A percentile compares a stretch with the other conserved stretches of the same genome.
Evolutionary conservation across 2,329 filamentous ascomycete genomes (phyloP).

Genomic region (Aspergillus viridinutans): DNA sequence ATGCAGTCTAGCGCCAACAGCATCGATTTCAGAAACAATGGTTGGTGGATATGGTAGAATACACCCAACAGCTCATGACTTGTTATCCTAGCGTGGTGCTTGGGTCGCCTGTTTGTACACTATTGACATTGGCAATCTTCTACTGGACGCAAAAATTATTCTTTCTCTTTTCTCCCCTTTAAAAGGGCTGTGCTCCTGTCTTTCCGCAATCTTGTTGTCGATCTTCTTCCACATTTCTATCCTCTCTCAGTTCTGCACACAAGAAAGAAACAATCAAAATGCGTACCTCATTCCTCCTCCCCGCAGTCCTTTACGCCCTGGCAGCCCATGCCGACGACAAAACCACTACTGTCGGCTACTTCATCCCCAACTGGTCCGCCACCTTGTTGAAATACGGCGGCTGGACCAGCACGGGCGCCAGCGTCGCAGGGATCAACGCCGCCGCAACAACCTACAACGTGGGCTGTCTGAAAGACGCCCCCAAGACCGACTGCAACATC

Average conservation of each 20-base stretch:
- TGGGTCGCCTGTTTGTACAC: background rate
- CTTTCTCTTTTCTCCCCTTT: background rate
- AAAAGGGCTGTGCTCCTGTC: background rate
- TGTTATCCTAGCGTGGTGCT: background rate
- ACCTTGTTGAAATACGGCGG: conserved; percentile 1
- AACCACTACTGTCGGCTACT: conserved; percentile 12
- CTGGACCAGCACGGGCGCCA: conserved; percentile 19
- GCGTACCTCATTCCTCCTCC: background rate
- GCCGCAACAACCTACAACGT: conserved; percentile 21
- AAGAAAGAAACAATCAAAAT: background rate
- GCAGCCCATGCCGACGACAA: background rate
- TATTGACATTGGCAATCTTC: background rate
- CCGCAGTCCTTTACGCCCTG: background rate
- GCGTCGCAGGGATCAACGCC: conserved; percentile 18
- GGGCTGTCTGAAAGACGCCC: conserved; percentile 16
- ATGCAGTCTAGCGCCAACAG: background rate
- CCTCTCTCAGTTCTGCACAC: background rate
- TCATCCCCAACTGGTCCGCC: conserved; percentile 6
- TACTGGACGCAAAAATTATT: background rate
- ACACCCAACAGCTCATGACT: background rate
- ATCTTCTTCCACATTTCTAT: background rate
- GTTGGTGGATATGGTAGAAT: background rate
- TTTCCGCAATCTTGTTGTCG: background rate
- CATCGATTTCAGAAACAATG: background rate
- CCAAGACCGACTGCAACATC: conserved; percentile 20